phyloP scores from a whole-genome alignment of 805 yeast species.

The Wickerhamomyces mucosus region DNA sequence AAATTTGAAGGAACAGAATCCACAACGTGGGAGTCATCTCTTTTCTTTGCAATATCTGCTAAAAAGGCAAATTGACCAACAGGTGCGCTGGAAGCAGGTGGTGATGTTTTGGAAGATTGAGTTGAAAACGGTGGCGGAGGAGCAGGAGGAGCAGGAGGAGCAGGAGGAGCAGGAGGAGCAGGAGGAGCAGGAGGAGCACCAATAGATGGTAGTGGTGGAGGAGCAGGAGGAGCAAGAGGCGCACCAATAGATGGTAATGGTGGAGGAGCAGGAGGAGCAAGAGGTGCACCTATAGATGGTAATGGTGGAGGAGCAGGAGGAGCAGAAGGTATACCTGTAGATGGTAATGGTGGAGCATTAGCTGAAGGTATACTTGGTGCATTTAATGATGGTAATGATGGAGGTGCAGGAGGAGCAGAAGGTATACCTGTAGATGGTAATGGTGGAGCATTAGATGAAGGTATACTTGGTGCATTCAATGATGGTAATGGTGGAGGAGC shows the following conservation, averaged over 20 bases:
- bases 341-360: slow-evolving; percentile 10
- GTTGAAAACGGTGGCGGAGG: slow-evolving; percentile 11
- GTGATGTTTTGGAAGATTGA: slow-evolving; percentile 10
- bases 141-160: slow-evolving; percentile 17
- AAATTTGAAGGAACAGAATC: slow-evolving; percentile 24
- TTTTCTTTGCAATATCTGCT: slow-evolving; percentile 46
- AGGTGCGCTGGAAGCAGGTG: slow-evolving; percentile 18
- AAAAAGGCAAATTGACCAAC: slow-evolving; percentile 45
- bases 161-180: slow-evolving; percentile 11
- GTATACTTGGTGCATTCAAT: slow-evolving; percentile 13
- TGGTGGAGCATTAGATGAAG: too few relatives aligned
- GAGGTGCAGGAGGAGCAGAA: slow-evolving; percentile 5
- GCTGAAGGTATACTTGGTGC: slow-evolving; percentile 17
- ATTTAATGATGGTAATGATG: slow-evolving; percentile 7
- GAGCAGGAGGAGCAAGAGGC: slow-evolving; percentile 5
- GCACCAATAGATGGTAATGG: slow-evolving; percentile 8
- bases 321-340: slow-evolving; percentile 7
- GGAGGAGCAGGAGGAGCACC: slow-evolving; percentile 15
- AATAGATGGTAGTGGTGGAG: slow-evolving; percentile 15
- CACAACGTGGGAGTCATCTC: slow-evolving; percentile 43
- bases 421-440: too few relatives aligned
- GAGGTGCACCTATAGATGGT: slow-evolving; percentile 20
- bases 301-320: slow-evolving; percentile 20
- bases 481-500: slow-evolving; percentile 21
- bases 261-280: slow-evolving; percentile 13